phyloP scores from a whole-genome alignment of 2,329 filamentous ascomycete genomes.

The Helicocarpus griseus region DNA sequence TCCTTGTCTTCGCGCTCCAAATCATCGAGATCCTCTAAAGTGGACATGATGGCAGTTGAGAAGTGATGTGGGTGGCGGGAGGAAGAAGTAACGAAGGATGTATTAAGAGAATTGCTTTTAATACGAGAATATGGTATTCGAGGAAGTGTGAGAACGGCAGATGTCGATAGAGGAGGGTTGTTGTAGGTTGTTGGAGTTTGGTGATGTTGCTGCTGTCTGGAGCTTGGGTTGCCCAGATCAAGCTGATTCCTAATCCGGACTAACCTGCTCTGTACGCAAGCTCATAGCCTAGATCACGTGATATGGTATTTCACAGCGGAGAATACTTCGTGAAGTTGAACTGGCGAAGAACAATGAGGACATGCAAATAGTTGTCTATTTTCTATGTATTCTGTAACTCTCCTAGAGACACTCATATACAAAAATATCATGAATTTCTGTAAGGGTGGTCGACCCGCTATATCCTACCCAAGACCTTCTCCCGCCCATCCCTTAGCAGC shows the following conservation, averaged over 20 bases:
- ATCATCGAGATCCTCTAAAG: slow-evolving; percentile 84
- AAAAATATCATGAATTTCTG: neutral
- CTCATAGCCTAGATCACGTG: slow-evolving; percentile 1
- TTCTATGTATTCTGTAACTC: neutral
- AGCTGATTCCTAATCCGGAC: neutral
- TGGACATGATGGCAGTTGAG: slow-evolving; percentile 56
- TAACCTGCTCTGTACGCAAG: neutral
- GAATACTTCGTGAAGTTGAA: no score
- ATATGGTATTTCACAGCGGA: neutral
- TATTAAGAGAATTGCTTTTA: neutral
- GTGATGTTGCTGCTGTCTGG: neutral
- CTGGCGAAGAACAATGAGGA: neutral
- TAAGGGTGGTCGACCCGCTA: slow-evolving; percentile 8
- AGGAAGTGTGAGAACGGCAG: neutral
- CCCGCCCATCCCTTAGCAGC: slow-evolving; percentile 53
- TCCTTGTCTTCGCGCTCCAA: slow-evolving; percentile 69
- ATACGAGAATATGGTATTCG: neutral
- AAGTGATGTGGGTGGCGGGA: neutral
- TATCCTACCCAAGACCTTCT: slow-evolving; percentile 24
- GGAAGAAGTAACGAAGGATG: neutral
- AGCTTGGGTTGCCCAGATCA: neutral
- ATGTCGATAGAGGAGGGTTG: neutral
- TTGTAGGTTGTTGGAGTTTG: neutral
- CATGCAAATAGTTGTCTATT: neutral
- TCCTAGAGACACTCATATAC: neutral